Evolutionary conservation across 2,329 filamentous ascomycete species (phyloP), one percentile per base, ranked within the genome.

Genomic region (Penicillium palitans): DNA sequence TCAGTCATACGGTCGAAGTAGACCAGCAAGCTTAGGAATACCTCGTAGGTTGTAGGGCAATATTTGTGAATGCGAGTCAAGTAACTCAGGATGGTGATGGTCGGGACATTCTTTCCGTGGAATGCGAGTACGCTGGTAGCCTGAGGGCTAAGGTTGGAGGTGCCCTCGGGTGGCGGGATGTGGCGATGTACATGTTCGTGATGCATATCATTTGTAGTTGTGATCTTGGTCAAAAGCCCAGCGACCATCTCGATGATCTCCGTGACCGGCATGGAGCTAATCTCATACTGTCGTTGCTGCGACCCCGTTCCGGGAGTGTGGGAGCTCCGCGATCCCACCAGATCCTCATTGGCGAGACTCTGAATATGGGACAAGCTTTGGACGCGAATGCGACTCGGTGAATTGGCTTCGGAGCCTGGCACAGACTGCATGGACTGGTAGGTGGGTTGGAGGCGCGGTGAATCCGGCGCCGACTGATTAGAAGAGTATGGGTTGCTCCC

Each of bases 1-100:
- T 98, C 95, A 44, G 93, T 97, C 95, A 99, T 99, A 61, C 95
- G 90, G 74, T 99, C 95, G 76, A 99, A 99, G 76, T 98, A 99
- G 33, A 99, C 93, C 55, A 99, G 79, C 69, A 99, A 78, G 72
- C 93, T 97, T 60, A 99, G 79, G 72, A 99, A 99, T 0, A 99
- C 95, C 76, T 99, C 95, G 73, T 96, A 99, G 0, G 95, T 98
- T 6, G 95, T 98, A 0, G 95, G 95, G 70, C 95, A 99, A 78
- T 99, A 99, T 79, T 97, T 97, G 79, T 99, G 93, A 72, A 99
- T 98, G 60, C 95, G 88, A 68, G 89, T 93, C 53, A 99, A 80
- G 70, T 99, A 99, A 81, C 92, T 98, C 60, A 96, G 81, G 61
- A 99, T 98, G 21, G 93, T 96, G 69, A 99, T 99, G 71, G 90